A percentile compares a stretch with the other conserved stretches of the same genome.
Evolutionary conservation across 139 green algal genomes (phyloP).

Genomic region (Marvania coccoides): DNA sequence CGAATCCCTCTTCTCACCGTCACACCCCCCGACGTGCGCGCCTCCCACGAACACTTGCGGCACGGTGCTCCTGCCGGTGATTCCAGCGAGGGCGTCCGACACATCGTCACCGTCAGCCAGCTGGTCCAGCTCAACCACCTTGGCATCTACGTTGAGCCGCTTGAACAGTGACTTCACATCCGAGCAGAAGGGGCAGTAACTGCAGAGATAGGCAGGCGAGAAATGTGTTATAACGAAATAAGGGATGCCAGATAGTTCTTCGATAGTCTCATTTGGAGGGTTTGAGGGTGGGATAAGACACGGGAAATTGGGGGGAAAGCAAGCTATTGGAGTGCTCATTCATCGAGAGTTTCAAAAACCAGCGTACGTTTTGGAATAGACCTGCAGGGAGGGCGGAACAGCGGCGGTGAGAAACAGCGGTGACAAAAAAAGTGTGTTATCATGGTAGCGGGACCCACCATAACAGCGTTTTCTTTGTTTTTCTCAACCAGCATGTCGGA

Average conservation of each 20-base stretch:
- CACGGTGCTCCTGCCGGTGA: constrained; percentile 57
- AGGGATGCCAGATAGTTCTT: neutral
- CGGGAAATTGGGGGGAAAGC: too few species aligned
- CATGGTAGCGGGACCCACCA: constrained; percentile 24
- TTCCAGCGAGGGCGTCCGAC: constrained; percentile 39
- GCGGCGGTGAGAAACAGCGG: too few species aligned
- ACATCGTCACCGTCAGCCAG: constrained; percentile 55
- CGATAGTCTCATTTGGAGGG: neutral
- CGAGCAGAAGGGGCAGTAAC: constrained; percentile 23
- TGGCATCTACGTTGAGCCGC: constrained; percentile 39
- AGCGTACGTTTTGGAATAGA: constrained; percentile 36
- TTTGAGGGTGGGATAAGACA: neutral
- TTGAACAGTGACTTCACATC: constrained; percentile 60
- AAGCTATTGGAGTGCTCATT: neutral
- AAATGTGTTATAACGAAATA: neutral
- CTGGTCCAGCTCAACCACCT: constrained; percentile 57
- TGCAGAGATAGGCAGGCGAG: neutral
- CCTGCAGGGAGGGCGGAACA: too few species aligned
- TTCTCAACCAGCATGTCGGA: constrained; percentile 20
- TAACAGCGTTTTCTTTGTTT: constrained; percentile 40
- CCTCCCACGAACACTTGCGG: constrained; percentile 77
- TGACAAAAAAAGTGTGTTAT: too few species aligned
- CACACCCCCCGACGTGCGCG: constrained; percentile 61
- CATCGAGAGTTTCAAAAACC: neutral
- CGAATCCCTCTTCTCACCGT: constrained; percentile 36